Percentiles rank a stretch among this genome's conserved stretches.
These are phyloP conservation scores for Colletotrichum sp. DNA, from an alignment of 2,329 filamentous ascomycete species.

Conservation along the genomic window DNA sequence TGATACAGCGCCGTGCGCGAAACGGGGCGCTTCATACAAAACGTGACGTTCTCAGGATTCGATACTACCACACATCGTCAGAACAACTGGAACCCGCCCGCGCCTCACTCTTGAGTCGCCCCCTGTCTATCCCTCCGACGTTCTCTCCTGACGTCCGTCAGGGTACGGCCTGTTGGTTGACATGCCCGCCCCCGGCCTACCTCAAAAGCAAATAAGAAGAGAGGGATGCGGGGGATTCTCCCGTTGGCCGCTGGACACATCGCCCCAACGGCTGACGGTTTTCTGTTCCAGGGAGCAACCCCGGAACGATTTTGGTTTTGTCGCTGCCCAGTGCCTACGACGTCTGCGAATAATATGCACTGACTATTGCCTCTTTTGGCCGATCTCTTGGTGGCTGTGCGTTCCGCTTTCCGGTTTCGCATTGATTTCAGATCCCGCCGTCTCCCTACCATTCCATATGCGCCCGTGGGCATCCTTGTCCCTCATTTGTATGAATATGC, in stretches of 20 bases:
- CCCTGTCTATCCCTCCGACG: neutral
- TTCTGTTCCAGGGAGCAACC: neutral
- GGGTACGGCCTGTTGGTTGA: neutral
- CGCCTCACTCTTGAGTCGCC: neutral
- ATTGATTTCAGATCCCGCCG: slow-evolving; percentile 21
- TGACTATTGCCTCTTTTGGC: slow-evolving; percentile 6
- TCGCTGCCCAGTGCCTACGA: neutral
- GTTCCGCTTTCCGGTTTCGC: slow-evolving; percentile 21
- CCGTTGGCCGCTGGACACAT: neutral
- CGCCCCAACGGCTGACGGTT: neutral
- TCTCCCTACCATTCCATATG: neutral
- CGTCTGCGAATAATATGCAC: neutral
- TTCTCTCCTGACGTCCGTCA: neutral
- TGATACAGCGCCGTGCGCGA: slow-evolving; percentile 10
- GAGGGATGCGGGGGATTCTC: slow-evolving; percentile 8
- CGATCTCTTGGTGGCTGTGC: slow-evolving; percentile 17
- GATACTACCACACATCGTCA: neutral
- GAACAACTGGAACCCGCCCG: neutral
- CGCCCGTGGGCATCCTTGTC: neutral
- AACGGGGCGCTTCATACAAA: neutral
- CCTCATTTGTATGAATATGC: slow-evolving; percentile 8
- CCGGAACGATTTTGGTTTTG: neutral
- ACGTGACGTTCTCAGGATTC: neutral
- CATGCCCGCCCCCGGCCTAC: neutral
- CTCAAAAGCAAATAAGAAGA: neutral